Evolutionary conservation across 192 early-diverging fungal species (phyloP).

Genomic region (Mortierella hygrophila): DNA sequence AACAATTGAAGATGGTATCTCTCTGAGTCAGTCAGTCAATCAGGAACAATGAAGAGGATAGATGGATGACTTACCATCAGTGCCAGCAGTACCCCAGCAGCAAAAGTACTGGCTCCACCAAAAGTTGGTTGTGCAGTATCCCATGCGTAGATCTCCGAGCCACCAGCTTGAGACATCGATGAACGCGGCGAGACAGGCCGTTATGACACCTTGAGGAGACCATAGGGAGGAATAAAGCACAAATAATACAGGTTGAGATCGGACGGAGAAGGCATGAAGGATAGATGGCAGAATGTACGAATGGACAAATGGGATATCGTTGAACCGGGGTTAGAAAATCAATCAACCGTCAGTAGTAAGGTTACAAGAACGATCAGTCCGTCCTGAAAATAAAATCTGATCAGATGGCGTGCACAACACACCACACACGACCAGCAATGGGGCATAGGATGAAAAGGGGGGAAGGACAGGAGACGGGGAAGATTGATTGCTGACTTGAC

Average conservation of each 20-base stretch:
- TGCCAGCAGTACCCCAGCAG: constrained; percentile 73
- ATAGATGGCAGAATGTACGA: background rate
- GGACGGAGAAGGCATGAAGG: background rate
- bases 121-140: constrained; percentile 84
- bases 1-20: background rate
- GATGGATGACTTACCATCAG: constrained; percentile 27
- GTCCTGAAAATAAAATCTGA: background rate
- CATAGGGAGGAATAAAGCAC: background rate
- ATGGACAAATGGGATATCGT: background rate
- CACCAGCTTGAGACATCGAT: constrained; percentile 85
- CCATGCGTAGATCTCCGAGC: constrained; percentile 85
- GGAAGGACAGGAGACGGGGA: background rate
- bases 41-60: background rate
- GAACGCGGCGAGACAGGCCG: constrained; percentile 73
- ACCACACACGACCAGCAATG: background rate
- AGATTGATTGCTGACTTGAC: background rate
- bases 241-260: background rate
- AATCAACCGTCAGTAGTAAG: background rate
- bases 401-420: background rate
- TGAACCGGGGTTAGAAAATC: background rate
- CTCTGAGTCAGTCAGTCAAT: background rate
- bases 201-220: constrained; percentile 50
- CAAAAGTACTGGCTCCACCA: constrained; percentile 84
- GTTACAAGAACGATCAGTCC: background rate
- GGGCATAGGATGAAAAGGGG: background rate